Evolutionary conservation across 345 rosid genomes (phyloP).

Genomic region (Eucalyptus dawsonii): DNA sequence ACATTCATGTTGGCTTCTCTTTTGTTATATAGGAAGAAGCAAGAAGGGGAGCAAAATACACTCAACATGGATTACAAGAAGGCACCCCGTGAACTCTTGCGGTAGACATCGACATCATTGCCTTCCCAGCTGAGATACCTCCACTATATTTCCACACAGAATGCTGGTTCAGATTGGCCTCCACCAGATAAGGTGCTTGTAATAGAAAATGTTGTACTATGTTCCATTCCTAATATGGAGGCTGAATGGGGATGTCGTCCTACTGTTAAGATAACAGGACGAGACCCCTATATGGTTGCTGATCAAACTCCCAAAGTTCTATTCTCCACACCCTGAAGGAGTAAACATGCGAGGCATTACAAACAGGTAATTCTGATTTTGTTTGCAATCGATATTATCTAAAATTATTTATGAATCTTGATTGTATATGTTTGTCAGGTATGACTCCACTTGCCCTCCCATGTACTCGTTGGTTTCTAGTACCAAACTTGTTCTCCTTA

Average conservation of each 20-base stretch:
- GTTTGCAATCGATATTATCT: neutral
- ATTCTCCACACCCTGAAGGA: slow-evolving; percentile 39
- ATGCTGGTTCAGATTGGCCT: slow-evolving; percentile 81
- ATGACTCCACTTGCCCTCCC: no score
- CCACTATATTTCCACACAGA: slow-evolving; percentile 75
- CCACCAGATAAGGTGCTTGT: slow-evolving; percentile 71
- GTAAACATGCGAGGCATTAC: slow-evolving; percentile 38
- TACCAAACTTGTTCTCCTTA: no score
- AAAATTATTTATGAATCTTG: no score
- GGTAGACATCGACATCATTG: slow-evolving; percentile 44
- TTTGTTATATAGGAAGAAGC: slow-evolving; percentile 69
- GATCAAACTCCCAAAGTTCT: slow-evolving; percentile 44
- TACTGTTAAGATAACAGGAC: slow-evolving; percentile 65
- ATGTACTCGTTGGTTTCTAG: rapidly evolving
- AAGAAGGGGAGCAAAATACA: slow-evolving; percentile 72
- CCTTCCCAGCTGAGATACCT: slow-evolving; percentile 88
- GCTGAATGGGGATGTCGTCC: slow-evolving; percentile 46
- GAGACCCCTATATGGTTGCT: slow-evolving; percentile 49
- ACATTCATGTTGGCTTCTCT: slow-evolving; percentile 80
- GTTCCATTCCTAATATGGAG: no score
- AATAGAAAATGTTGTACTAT: slow-evolving; percentile 65
- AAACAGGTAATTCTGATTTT: slow-evolving; percentile 45
- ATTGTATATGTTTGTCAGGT: no score
- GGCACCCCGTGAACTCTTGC: slow-evolving; percentile 77
- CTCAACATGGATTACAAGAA: slow-evolving; percentile 79